Evolutionary conservation across 495 filamentous ascomycete species (phyloP).

Genomic region (Penicillium paradoxum): DNA sequence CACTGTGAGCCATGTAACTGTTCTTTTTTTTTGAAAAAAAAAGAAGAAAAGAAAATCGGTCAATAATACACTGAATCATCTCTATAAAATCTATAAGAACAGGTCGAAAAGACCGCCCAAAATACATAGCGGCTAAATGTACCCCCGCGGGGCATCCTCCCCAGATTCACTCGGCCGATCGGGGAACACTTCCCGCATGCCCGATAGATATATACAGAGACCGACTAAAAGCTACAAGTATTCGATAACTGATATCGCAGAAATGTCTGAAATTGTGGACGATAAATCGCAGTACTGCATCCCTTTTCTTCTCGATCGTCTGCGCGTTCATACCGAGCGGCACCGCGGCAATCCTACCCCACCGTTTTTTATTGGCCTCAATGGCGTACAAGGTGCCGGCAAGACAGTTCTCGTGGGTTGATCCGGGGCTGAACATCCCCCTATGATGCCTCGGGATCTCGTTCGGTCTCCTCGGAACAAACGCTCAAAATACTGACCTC

Average conservation of each 20-base stretch:
- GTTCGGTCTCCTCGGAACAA: conserved; percentile 7
- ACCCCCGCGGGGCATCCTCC: conserved; percentile 6
- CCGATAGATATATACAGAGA: conserved; percentile 1
- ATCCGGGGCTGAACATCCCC: not conserved
- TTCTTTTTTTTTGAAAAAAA: too few species aligned
- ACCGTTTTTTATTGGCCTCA: conserved; percentile 58
- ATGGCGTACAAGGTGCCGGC: conserved; percentile 76
- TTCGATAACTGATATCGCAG: conserved; percentile 5
- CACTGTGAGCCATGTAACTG: not conserved
- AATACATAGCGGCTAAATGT: not conserved
- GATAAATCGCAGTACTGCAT: conserved; percentile 87
- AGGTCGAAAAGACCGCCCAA: too few species aligned
- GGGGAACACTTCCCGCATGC: not conserved
- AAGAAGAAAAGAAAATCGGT: too few species aligned
- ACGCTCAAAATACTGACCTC: not conserved
- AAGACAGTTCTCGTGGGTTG: conserved; percentile 78
- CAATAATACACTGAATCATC: too few species aligned
- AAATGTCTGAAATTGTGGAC: conserved; percentile 59
- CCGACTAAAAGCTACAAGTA: not conserved
- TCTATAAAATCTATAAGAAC: too few species aligned
- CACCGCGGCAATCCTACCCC: conserved; percentile 36
- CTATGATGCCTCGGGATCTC: conserved; percentile 3
- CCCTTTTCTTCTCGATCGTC: conserved; percentile 70
- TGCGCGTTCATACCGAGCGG: conserved; percentile 47
- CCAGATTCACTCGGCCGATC: conserved; percentile 8